Conservation (phyloP, 208 protist species). For the Herpetomonas samuelpessoai region DNA sequence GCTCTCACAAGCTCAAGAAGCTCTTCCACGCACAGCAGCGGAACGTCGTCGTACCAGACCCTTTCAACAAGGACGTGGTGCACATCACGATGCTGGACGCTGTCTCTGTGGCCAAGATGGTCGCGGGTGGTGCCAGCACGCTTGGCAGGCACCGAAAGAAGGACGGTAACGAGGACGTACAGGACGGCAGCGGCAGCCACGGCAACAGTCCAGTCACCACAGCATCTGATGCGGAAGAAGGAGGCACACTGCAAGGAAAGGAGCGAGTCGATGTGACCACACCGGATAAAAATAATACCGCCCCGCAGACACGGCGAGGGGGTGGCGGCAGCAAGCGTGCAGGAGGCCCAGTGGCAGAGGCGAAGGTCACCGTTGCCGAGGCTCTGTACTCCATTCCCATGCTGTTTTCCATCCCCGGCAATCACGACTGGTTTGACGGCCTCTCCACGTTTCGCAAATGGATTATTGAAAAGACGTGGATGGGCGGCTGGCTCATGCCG, state of each 20-base stretch:
- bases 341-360: background rate
- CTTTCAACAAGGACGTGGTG: constrained; percentile 42
- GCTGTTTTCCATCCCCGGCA: constrained; percentile 86
- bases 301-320: too few relatives aligned
- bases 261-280: background rate
- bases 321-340: too few relatives aligned
- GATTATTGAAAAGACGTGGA: constrained; percentile 68
- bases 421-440: constrained; percentile 91
- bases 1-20: constrained; percentile 38
- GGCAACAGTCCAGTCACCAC: background rate
- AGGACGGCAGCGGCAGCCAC: background rate
- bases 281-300: too few relatives aligned
- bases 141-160: constrained; percentile 7
- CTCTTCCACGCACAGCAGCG: constrained; percentile 47
- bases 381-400: constrained; percentile 56
- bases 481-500: constrained; percentile 87
- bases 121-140: constrained; percentile 23
- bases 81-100: constrained; percentile 59
- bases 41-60: constrained; percentile 41
- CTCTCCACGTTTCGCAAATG: constrained; percentile 74
- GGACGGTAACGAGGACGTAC: too few relatives aligned
- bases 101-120: constrained; percentile 28
- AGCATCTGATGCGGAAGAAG: background rate
- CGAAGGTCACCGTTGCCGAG: constrained; percentile 33
- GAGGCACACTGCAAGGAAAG: too few relatives aligned